Percentiles rank a stretch among this genome's conserved stretches.
phyloP scores from a whole-genome alignment of 768 basidiomycete genomes.

The Multifurca ochricompacta region DNA sequence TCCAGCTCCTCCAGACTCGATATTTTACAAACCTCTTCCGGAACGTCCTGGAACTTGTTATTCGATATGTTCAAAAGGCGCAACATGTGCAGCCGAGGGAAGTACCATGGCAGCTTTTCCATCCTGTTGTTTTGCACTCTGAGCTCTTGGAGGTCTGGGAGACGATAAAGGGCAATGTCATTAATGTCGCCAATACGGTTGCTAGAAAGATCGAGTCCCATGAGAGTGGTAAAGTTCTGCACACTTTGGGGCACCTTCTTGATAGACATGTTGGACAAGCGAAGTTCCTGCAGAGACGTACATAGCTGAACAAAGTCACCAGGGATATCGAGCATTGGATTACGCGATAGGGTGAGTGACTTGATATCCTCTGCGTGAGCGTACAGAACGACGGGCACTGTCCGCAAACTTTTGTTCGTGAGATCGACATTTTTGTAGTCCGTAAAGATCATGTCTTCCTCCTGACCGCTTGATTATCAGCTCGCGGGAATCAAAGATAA shows the following conservation, averaged over 20 bases:
- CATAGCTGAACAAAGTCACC: conserved; percentile 94
- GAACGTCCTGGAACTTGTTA: conserved; percentile 80
- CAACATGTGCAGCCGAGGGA: conserved; percentile 64
- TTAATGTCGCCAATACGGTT: conserved; percentile 88
- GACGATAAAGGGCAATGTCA: conserved; percentile 76
- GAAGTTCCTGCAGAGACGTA: conserved; percentile 72
- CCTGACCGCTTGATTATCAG: conserved; percentile 37
- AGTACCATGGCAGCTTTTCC: conserved; percentile 78
- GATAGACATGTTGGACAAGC: conserved; percentile 86
- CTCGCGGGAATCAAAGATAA: neutral
- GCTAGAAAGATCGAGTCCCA: conserved; percentile 80
- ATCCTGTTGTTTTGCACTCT: conserved; percentile 88
- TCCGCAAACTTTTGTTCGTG: conserved; percentile 70
- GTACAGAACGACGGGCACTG: conserved; percentile 84
- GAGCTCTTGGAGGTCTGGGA: conserved; percentile 59
- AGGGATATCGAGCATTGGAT: conserved; percentile 94
- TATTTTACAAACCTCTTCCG: conserved; percentile 67
- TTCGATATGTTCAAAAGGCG: conserved; percentile 88
- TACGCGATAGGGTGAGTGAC: conserved; percentile 84
- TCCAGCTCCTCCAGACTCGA: conserved; percentile 76
- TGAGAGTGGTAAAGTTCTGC: conserved; percentile 62
- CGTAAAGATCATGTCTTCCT: conserved; percentile 65
- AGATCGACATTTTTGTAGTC: conserved; percentile 77
- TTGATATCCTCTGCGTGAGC: conserved; percentile 77
- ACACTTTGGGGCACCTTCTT: conserved; percentile 86